A percentile compares a stretch with the other conserved stretches of the same genome.
Evolutionary conservation across 169 alveolate genomes (phyloP).

Genomic region (Plasmodium sp.): DNA sequence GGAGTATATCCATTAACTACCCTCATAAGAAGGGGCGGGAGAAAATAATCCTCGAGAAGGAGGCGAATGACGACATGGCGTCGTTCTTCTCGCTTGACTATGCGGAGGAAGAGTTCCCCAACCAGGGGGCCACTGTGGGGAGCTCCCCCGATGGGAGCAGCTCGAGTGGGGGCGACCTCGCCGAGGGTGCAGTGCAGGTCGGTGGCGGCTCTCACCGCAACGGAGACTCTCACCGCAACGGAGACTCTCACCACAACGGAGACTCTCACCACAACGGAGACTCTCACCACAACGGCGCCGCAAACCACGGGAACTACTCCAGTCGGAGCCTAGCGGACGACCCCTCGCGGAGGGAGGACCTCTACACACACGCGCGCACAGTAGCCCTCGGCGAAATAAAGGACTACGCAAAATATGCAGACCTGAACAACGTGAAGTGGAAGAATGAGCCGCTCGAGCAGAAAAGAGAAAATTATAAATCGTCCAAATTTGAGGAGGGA

Average conservation of each 20-base stretch:
- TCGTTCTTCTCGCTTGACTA: constrained; percentile 62
- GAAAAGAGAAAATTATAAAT: constrained; percentile 10
- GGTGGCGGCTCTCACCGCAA: background rate
- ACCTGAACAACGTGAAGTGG: background rate
- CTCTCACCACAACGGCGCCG: too few species aligned
- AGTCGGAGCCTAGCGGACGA: background rate
- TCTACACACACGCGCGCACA: background rate
- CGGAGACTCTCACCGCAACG: too few species aligned
- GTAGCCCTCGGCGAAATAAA: background rate
- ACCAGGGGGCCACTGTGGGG: background rate
- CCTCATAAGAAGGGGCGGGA: constrained; percentile 74
- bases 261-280: background rate
- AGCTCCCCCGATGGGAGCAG: background rate
- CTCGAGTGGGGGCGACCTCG: background rate
- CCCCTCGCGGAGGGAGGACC: background rate
- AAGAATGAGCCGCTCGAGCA: background rate
- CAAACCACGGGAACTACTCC: background rate
- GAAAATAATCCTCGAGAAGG: constrained; percentile 60
- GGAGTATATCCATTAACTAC: constrained; percentile 39
- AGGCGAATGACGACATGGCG: background rate
- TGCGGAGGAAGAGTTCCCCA: background rate
- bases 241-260: too few species aligned
- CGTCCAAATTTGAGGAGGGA: constrained; percentile 48
- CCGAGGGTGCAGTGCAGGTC: background rate
- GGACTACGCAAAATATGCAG: background rate